Base-by-base conservation (phyloP, 2,329 filamentous ascomycete species). In the Venturia nashicola region DNA sequence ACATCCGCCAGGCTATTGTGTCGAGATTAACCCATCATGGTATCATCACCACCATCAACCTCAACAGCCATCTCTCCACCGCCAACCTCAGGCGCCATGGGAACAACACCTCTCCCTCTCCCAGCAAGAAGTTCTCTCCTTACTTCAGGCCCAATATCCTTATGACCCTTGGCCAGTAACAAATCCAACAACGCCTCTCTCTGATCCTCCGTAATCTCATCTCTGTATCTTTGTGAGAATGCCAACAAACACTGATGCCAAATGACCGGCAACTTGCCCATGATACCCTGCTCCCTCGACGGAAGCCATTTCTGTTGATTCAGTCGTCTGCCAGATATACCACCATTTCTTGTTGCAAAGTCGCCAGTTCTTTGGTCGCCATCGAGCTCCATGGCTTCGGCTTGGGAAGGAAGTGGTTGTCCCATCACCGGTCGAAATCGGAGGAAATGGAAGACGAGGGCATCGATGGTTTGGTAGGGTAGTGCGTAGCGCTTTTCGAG, bases 401-500 rank as follows among this genome's bases (percentile, higher is more conserved):
- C 43, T 32, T 43, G 40, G 2, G 34, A 32, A 34, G 51, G 51
- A 27, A 57, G 51, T 6, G 51, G 51, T 16, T 36, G 11, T 16
- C 18, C n/a, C 16, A 43, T 40, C 9, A 20, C 78, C 78, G 61
- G 79, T 78, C 90, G 83, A 79, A 96, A 97, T 18, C 94, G 88
- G 67, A 97, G 76, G 76, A 99, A 99, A 76, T 99, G 93, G 79
- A 97, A 97, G 11, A 99, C 94, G 1, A 97, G 80, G 1, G 91
- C 88, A 70, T 99, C 94, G 61, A 99, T 86, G 63, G 96, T 93
- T 76, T 96, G 93, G 78, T 89, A 97, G 0, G 93, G 94, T 12
- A 99, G 80, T 0, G 94, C 94, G 70, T 99, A 97, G 73, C 95
- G 95, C 83, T 99, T 99, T 76, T 97, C 93, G 4, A 99, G 80